Conservation (phyloP, 768 basidiomycete genomes). For the Hericium erinaceus region DNA sequence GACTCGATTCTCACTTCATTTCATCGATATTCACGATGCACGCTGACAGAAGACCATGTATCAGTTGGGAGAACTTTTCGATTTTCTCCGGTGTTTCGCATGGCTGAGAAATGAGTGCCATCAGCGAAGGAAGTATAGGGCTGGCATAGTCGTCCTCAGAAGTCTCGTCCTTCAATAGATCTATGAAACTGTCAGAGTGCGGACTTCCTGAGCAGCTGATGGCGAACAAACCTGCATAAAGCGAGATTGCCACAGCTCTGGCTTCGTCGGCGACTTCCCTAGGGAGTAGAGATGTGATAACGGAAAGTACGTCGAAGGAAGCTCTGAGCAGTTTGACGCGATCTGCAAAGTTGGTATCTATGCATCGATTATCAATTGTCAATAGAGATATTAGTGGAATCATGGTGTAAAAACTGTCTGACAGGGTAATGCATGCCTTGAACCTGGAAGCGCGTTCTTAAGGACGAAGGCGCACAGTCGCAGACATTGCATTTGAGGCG, state of each 20-base stretch:
- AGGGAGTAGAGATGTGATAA: slow-evolving; percentile 49
- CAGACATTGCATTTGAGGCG: slow-evolving; percentile 48
- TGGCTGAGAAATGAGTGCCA: slow-evolving; percentile 55
- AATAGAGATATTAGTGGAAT: background rate
- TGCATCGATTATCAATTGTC: background rate
- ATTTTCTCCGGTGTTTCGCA: slow-evolving; percentile 22
- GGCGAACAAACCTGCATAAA: slow-evolving; percentile 58
- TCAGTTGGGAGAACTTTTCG: slow-evolving; percentile 44
- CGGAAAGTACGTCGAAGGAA: slow-evolving; percentile 52
- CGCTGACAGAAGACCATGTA: slow-evolving; percentile 79
- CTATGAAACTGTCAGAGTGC: slow-evolving; percentile 25
- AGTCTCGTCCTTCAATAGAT: slow-evolving; percentile 80
- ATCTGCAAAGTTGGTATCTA: slow-evolving; percentile 45
- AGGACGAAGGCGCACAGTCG: slow-evolving; percentile 77
- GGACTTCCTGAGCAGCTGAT: background rate
- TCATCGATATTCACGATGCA: slow-evolving; percentile 84
- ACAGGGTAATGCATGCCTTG: slow-evolving; percentile 38
- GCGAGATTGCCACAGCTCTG: slow-evolving; percentile 64
- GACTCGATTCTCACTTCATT: slow-evolving; percentile 57
- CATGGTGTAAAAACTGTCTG: background rate
- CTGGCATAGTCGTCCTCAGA: slow-evolving; percentile 72
- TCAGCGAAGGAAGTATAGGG: slow-evolving; percentile 73
- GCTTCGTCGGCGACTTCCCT: slow-evolving; percentile 61
- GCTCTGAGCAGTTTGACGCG: slow-evolving; percentile 55
- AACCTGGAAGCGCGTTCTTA: slow-evolving; percentile 56